Evolutionary conservation across 352 stramenopile genomes (phyloP).

Genomic region (Pythium dissimile): DNA sequence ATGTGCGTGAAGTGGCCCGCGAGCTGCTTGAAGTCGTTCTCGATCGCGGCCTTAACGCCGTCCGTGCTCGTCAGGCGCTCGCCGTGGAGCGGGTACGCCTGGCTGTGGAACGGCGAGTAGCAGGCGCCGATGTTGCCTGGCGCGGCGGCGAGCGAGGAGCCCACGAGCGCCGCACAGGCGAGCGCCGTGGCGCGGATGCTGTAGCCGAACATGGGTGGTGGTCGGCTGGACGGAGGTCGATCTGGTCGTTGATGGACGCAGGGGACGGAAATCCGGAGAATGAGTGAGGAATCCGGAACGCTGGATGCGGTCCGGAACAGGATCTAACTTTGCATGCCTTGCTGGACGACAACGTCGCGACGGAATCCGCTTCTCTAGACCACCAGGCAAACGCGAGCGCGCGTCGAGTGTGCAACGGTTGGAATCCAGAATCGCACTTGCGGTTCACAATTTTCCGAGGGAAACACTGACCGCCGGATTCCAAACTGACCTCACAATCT

Average conservation of each 20-base stretch:
- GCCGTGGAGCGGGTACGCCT: conserved; percentile 40
- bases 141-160: not conserved
- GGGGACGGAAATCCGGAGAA: conserved; percentile 11
- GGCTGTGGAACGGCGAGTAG: conserved; percentile 50
- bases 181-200: conserved; percentile 1
- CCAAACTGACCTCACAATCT: not conserved
- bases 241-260: not conserved
- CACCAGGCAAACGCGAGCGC: not conserved
- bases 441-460: not conserved
- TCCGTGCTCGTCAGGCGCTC: not conserved
- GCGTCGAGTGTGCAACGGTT: not conserved
- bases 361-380: not conserved
- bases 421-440: not conserved
- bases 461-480: not conserved
- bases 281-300: not conserved
- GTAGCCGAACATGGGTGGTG: conserved; percentile 1
- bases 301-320: not conserved
- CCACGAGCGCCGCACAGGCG: conserved; percentile 7
- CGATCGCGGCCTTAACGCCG: conserved; percentile 5
- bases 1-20: conserved; percentile 37
- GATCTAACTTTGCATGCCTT: not conserved
- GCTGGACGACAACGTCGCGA: not conserved
- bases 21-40: conserved; percentile 40
- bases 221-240: too few relatives aligned
- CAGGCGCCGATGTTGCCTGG: conserved; percentile 36